A percentile compares a stretch with the other conserved stretches of the same genome.
These are phyloP conservation scores for Thalassiosira livingstoniorum DNA, from an alignment of 352 stramenopile genomes.

Conservation along the genomic window DNA sequence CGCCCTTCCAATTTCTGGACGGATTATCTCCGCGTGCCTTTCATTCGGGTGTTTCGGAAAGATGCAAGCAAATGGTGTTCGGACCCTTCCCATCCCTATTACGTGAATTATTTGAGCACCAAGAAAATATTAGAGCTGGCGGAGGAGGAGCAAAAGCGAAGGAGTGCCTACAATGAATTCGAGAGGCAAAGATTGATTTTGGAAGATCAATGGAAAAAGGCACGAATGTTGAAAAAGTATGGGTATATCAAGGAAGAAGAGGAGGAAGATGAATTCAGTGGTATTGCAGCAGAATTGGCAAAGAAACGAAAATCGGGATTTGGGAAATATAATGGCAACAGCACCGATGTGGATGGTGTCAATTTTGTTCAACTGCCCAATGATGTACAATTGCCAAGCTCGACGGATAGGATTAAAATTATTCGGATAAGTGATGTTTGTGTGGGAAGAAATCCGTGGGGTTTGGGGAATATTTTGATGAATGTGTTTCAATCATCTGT, in stretches of 20 bases:
- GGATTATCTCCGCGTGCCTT: conserved; percentile 65
- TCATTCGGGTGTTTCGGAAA: conserved; percentile 59
- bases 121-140: conserved; percentile 69
- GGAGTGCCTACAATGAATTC: conserved; percentile 46
- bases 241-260: conserved; percentile 28
- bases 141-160: conserved; percentile 67
- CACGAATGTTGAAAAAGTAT: too few relatives aligned
- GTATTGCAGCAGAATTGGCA: conserved; percentile 49
- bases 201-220: conserved; percentile 30
- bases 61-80: conserved; percentile 70
- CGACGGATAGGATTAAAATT: conserved; percentile 59
- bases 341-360: conserved; percentile 17
- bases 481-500: conserved; percentile 70
- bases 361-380: conserved; percentile 1
- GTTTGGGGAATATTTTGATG: conserved; percentile 59
- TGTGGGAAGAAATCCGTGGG: conserved; percentile 58
- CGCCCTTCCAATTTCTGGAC: conserved; percentile 71
- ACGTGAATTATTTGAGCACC: conserved; percentile 71
- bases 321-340: conserved; percentile 20
- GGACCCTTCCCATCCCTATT: conserved; percentile 74
- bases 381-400: conserved; percentile 12
- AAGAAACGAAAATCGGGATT: conserved; percentile 22
- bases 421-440: conserved; percentile 76
- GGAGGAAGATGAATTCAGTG: conserved; percentile 68
- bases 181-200: conserved; percentile 43